Evolutionary conservation across 805 yeast species (phyloP).

Genomic region (Cyberlindnera japonica): DNA sequence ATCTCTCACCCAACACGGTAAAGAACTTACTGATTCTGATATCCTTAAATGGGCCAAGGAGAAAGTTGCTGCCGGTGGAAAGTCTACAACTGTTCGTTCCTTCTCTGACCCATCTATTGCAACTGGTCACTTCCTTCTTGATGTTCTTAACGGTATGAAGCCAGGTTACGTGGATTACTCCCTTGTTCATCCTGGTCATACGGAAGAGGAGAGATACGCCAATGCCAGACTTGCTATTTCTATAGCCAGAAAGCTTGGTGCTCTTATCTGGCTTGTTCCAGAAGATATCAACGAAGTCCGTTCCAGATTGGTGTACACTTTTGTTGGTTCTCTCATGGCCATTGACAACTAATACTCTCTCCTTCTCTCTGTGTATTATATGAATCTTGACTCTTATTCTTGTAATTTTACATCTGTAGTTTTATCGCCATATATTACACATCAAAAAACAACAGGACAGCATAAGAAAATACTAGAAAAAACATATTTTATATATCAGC

Average conservation of each 20-base stretch:
- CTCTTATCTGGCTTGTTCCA: constrained; percentile 98
- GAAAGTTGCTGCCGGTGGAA: constrained; percentile 83
- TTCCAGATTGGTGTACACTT: constrained; percentile 86
- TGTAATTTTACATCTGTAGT: too few relatives aligned
- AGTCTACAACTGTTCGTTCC: constrained; percentile 65
- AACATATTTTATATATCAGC: too few relatives aligned
- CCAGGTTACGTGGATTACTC: constrained; percentile 98
- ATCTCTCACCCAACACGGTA: constrained; percentile 60
- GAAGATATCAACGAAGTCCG: constrained; percentile 97
- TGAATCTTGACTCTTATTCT: too few relatives aligned
- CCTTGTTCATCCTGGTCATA: constrained; percentile 73
- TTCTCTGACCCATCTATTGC: constrained; percentile 80
- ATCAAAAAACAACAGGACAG: too few relatives aligned
- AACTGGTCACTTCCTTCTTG: constrained; percentile 78
- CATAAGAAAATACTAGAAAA: too few relatives aligned
- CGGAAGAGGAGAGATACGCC: constrained; percentile 85
- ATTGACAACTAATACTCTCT: constrained; percentile 35
- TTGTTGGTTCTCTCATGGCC: constrained; percentile 93
- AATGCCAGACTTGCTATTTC: constrained; percentile 97
- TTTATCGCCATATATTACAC: too few relatives aligned
- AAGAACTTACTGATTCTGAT: constrained; percentile 76
- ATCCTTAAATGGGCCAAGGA: constrained; percentile 93
- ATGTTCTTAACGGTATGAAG: constrained; percentile 86
- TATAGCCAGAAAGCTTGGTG: constrained; percentile 96
- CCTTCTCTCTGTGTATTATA: too few relatives aligned